Base-by-base conservation (phyloP, 345 rosid species). In the Lepidium sativum region DNA sequence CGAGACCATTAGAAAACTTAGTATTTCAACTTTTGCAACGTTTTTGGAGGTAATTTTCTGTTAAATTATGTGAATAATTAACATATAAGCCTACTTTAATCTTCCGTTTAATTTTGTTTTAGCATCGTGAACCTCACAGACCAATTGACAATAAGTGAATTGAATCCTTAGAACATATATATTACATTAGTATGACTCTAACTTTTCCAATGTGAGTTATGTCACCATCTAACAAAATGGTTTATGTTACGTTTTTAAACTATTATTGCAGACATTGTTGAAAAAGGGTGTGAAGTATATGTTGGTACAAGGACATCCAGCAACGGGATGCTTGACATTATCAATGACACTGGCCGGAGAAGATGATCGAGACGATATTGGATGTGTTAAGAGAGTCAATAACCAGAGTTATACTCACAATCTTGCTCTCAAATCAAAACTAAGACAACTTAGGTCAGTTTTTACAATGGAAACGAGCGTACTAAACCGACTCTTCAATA, bases 291-390 rank as follows among this genome's bases (percentile, higher is more conserved):
- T 84, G 53, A 86, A 81, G 41, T 70, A 82, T 73, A 65, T 94
- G 67, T 80, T 84, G 20, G 96, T 94, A 3, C 92, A 94, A 82
- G 85, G 88, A 16, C 84, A 84, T 39, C 99, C 97, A 0, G 48
- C 82, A 2, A 53, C 87, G 5, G 96, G 98, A 29, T 92, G 97
- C 83, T 80, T 89, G 72, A 75, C 98, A 8, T 69, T 89, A 56
- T 29, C 94, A 25, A 65, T 92, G 91, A 16, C 78, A 1, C 66
- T 92, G 10, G 80, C 95, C 25, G 18, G 80, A 0, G 74, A 79
- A 39, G 74, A 80, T 2, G 96, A 89, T 70, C 75, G 94, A 32
- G 98, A 92, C 51, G 74, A 64, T 9, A 27, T 92, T 3, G 97
- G 98, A 17, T 87, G 98, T 42, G 92, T 84, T 9, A 73, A 83